These are phyloP conservation scores for Teratosphaeria nubilosa DNA, from an alignment of 2,329 filamentous ascomycete species.

Conservation along the genomic window DNA sequence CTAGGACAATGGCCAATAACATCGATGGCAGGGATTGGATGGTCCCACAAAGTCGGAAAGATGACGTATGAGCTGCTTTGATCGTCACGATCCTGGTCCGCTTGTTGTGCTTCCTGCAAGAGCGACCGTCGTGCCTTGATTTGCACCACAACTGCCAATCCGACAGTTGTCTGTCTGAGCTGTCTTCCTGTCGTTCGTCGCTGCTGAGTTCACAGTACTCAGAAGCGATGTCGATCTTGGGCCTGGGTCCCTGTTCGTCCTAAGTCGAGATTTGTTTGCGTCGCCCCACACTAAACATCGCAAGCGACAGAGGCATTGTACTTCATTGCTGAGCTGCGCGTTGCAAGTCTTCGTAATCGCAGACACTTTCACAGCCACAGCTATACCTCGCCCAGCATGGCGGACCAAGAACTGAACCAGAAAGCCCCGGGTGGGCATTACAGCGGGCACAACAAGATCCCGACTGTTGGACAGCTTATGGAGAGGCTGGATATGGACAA, in stretches of 20 bases:
- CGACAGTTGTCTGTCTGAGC: not conserved
- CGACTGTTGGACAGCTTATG: constrained; percentile 78
- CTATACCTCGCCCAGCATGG: constrained; percentile 26
- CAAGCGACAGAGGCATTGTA: not conserved
- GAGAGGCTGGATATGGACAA: constrained; percentile 71
- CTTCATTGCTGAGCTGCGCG: not conserved
- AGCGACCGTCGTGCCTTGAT: not conserved
- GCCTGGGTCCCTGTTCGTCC: not conserved
- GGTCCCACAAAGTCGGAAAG: not conserved
- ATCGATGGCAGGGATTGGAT: not conserved
- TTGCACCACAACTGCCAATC: not conserved
- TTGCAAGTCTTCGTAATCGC: not conserved
- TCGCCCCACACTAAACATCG: not conserved
- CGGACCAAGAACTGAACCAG: constrained; percentile 23
- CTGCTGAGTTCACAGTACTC: not conserved
- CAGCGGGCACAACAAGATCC: constrained; percentile 72
- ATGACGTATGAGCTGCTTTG: not conserved
- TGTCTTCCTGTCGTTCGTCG: not conserved
- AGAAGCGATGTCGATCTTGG: not conserved
- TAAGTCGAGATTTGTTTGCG: not conserved
- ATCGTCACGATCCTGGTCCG: not conserved
- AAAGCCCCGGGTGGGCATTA: constrained; percentile 57
- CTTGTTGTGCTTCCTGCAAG: not conserved
- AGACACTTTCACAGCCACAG: constrained; percentile 4
- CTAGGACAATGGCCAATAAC: not conserved